Conservation (phyloP, 139 green algal species). For the Tetradesmus obliquus region DNA sequence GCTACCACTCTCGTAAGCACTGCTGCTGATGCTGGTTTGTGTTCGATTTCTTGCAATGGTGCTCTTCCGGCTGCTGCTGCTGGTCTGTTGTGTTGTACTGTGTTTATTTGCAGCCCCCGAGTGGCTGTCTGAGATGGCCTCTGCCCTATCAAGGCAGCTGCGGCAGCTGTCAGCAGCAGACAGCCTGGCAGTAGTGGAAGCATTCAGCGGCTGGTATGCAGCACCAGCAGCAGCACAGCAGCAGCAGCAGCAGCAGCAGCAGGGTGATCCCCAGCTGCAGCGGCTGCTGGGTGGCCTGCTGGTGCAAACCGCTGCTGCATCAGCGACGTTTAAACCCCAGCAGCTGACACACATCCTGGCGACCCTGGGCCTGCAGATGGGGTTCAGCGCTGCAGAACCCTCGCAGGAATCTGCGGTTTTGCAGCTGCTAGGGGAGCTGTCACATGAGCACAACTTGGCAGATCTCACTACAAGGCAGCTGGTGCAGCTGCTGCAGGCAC, state of each 20-base stretch:
- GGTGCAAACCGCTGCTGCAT: neutral
- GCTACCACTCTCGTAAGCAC: too few relatives aligned
- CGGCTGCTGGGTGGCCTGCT: slow-evolving; percentile 19
- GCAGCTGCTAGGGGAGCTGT: slow-evolving; percentile 12
- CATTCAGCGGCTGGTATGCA: slow-evolving; percentile 33
- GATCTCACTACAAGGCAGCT: neutral
- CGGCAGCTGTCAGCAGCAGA: neutral
- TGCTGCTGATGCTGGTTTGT: too few relatives aligned
- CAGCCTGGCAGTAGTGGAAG: slow-evolving; percentile 16
- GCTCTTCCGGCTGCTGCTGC: neutral
- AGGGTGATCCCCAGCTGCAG: neutral
- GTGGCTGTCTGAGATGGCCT: slow-evolving; percentile 16
- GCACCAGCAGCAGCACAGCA: slow-evolving; percentile 12
- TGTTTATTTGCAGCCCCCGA: neutral
- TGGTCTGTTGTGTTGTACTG: neutral
- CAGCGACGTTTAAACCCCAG: neutral
- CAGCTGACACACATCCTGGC: neutral
- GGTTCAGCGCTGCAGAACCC: neutral
- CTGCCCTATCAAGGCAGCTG: neutral
- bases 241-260: slow-evolving; percentile 44
- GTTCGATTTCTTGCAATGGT: neutral
- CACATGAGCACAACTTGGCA: neutral
- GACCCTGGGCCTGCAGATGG: neutral
- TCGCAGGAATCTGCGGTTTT: slow-evolving; percentile 17
- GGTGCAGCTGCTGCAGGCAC: slow-evolving; percentile 5